Evolutionary conservation across 2,329 filamentous ascomycete genomes (phyloP).

Genomic region (Cladophialophora psammophila): DNA sequence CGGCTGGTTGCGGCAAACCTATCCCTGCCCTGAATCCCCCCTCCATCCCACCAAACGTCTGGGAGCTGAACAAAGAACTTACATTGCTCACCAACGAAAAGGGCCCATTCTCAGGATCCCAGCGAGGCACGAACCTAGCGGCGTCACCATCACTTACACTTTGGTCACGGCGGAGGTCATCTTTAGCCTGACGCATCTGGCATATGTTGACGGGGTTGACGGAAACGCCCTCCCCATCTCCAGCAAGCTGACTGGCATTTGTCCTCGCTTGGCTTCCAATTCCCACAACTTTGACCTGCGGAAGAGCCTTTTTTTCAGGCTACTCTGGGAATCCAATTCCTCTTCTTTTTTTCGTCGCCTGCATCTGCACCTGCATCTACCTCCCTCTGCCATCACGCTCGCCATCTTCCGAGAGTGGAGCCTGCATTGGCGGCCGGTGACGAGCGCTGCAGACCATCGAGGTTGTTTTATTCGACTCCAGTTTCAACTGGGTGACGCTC

Average conservation of each 20-base stretch:
- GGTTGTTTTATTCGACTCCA: constrained; percentile 11
- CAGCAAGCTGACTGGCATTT: constrained; percentile 32
- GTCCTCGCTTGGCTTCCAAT: constrained; percentile 25
- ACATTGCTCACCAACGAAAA: constrained; percentile 8
- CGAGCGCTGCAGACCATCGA: constrained; percentile 24
- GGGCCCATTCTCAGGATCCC: constrained; percentile 17
- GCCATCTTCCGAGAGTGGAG: constrained; percentile 35
- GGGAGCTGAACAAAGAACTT: background rate
- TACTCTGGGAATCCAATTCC: constrained; percentile 14
- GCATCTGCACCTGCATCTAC: constrained; percentile 21
- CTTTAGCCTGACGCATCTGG: constrained; percentile 27
- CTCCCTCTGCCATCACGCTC: constrained; percentile 27
- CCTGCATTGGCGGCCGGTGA: constrained; percentile 26
- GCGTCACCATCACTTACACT: constrained; percentile 24
- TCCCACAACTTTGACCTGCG: background rate
- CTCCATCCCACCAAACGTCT: background rate
- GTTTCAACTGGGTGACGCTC: background rate
- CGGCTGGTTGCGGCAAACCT: constrained; percentile 26
- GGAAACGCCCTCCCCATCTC: constrained; percentile 13
- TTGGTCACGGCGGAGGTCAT: constrained; percentile 30
- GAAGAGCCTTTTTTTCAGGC: background rate
- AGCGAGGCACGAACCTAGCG: constrained; percentile 37
- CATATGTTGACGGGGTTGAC: constrained; percentile 22
- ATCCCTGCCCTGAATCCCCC: constrained; percentile 4
- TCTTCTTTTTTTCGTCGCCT: background rate